These are phyloP conservation scores for Russula abietina DNA, from an alignment of 768 basidiomycete genomes.

Conservation along the genomic window DNA sequence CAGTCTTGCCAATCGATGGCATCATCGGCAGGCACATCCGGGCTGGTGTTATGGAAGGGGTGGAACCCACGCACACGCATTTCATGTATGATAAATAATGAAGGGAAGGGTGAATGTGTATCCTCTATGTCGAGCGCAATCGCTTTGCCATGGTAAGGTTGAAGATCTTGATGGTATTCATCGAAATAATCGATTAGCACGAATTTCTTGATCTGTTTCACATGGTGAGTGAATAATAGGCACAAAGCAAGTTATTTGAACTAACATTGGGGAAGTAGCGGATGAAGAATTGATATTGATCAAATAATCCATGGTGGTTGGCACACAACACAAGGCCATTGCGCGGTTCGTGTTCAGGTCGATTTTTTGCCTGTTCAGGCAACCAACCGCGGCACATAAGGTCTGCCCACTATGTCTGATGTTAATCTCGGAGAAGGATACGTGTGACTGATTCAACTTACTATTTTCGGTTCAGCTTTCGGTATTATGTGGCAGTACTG, in stretches of 20 bases:
- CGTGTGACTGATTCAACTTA: neutral
- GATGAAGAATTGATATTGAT: slow-evolving; percentile 28
- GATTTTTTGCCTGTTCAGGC: neutral
- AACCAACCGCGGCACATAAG: neutral
- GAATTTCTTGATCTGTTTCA: slow-evolving; percentile 25
- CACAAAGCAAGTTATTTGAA: neutral
- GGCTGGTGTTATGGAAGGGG: slow-evolving; percentile 28
- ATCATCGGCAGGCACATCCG: slow-evolving; percentile 18
- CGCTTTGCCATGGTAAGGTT: slow-evolving; percentile 33
- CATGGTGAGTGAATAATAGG: neutral
- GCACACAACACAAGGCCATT: neutral
- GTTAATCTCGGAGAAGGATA: neutral
- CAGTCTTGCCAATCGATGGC: slow-evolving; percentile 7
- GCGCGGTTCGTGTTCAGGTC: neutral
- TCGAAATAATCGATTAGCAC: slow-evolving; percentile 33
- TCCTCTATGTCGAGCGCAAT: slow-evolving; percentile 32
- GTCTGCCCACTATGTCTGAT: neutral
- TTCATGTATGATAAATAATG: slow-evolving; percentile 35
- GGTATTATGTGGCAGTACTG: neutral
- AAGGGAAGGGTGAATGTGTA: slow-evolving; percentile 31
- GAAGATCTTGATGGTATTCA: neutral
- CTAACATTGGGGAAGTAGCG: slow-evolving; percentile 30
- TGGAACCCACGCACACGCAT: slow-evolving; percentile 33
- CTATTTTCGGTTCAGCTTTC: rapidly evolving
- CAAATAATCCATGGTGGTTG: slow-evolving; percentile 23